phyloP scores from a whole-genome alignment of 129 eudicot species.

The Solidago caesia region DNA sequence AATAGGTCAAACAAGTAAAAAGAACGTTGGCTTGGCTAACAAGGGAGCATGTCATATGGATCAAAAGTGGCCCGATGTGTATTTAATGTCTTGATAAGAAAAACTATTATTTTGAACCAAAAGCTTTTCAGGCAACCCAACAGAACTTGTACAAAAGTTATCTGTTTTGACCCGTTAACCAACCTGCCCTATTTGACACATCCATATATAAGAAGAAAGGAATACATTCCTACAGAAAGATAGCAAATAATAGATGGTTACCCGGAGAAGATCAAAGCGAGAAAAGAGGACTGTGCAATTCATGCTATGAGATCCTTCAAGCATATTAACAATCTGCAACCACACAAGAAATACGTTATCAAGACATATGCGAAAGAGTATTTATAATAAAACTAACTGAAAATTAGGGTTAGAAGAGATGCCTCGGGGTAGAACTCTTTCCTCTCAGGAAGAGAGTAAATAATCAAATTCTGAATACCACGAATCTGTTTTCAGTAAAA shows the following conservation, averaged over 20 bases:
- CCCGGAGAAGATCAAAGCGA: conserved; percentile 77
- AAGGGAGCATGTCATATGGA: no score
- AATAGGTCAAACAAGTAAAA: neutral
- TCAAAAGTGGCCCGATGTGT: no score
- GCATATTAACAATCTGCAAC: conserved; percentile 86
- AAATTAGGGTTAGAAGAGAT: conserved; percentile 19
- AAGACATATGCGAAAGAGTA: neutral
- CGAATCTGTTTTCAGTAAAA: conserved; percentile 53
- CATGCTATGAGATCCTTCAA: conserved; percentile 76
- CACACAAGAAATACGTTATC: neutral
- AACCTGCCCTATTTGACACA: neutral
- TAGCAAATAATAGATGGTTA: conserved; percentile 28
- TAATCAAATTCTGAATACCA: conserved; percentile 78
- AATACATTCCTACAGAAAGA: neutral
- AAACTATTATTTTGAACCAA: no score
- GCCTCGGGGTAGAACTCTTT: conserved; percentile 96
- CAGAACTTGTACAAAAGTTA: no score
- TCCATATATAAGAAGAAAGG: neutral
- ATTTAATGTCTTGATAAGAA: neutral
- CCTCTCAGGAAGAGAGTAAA: conserved; percentile 91
- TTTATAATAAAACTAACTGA: neutral
- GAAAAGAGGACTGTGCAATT: conserved; percentile 72
- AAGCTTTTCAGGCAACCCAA: no score
- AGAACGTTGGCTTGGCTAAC: no score
- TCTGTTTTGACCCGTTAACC: neutral